phyloP scores from a whole-genome alignment of 371 early-diverging fungal genomes.

The Gilbertella persicaria region DNA sequence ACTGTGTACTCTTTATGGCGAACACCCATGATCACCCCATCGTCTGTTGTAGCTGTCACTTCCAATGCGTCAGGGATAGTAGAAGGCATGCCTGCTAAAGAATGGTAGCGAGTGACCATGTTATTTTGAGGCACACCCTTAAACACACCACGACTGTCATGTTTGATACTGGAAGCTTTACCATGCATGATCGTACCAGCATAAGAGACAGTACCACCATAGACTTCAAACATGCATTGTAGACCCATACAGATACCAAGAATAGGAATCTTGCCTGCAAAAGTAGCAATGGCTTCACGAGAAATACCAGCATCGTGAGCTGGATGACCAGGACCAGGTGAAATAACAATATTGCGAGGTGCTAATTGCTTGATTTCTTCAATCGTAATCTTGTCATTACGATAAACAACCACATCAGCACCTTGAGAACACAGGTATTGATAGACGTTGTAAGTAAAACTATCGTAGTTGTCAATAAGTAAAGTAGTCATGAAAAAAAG shows the following conservation, averaged over 20 bases:
- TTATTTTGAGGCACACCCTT: slow-evolving; percentile 80
- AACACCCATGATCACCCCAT: slow-evolving; percentile 92
- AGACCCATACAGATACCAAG: slow-evolving; percentile 97
- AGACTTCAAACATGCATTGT: slow-evolving; percentile 94
- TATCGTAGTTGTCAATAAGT: slow-evolving; percentile 97
- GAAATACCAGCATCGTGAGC: slow-evolving; percentile 89
- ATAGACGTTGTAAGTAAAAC: slow-evolving; percentile 97
- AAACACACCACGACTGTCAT: slow-evolving; percentile 90
- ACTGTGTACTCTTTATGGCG: slow-evolving; percentile 87
- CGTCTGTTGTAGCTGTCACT: slow-evolving; percentile 84
- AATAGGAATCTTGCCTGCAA: slow-evolving; percentile 93
- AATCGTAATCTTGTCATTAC: slow-evolving; percentile 92
- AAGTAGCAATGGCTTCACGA: slow-evolving; percentile 77
- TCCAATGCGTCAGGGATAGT: slow-evolving; percentile 85
- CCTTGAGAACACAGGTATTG: slow-evolving; percentile 90
- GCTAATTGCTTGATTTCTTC: slow-evolving; percentile 75
- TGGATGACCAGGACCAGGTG: slow-evolving; percentile 97
- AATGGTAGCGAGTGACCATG: slow-evolving; percentile 93
- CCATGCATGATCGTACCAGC: slow-evolving; percentile 96
- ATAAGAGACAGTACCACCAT: slow-evolving; percentile 87
- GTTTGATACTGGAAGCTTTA: slow-evolving; percentile 84
- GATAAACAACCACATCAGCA: slow-evolving; percentile 86
- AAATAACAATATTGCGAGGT: slow-evolving; percentile 92
- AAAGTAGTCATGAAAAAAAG: slow-evolving; percentile 64
- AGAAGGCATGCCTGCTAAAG: slow-evolving; percentile 83